phyloP scores from a whole-genome alignment of 1,284 basidiomycete genomes.

The Cutaneotrichosporon cavernicola region DNA sequence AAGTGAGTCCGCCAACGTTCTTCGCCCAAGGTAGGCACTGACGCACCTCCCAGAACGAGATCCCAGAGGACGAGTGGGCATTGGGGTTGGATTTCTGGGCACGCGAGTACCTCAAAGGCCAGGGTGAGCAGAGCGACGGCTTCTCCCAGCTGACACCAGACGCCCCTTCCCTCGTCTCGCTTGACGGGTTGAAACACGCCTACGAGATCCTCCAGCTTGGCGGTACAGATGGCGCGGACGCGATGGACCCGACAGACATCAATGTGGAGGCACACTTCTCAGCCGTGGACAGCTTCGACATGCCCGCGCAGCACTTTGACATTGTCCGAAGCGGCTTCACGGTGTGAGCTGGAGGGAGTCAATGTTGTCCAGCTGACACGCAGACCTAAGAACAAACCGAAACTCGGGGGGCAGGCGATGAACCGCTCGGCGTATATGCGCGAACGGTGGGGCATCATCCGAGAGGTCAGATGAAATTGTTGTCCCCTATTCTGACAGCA shows the following conservation, averaged over 20 bases:
- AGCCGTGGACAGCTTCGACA: constrained; percentile 86
- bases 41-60: constrained; percentile 58
- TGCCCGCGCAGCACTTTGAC: constrained; percentile 90
- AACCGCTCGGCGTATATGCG: constrained; percentile 73
- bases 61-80: constrained; percentile 58
- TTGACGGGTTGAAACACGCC: constrained; percentile 67
- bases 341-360: constrained; percentile 17
- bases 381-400: constrained; percentile 58
- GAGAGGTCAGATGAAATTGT: constrained; percentile 59
- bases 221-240: constrained; percentile 56
- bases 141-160: constrained; percentile 27
- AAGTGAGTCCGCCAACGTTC: constrained; percentile 31
- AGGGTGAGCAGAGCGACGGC: constrained; percentile 60
- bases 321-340: constrained; percentile 59
- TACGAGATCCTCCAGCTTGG: constrained; percentile 77
- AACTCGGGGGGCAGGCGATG: constrained; percentile 73
- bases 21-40: neutral
- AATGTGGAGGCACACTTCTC: constrained; percentile 82
- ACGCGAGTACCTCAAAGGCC: constrained; percentile 86
- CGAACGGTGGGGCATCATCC: constrained; percentile 80
- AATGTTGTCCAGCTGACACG: constrained; percentile 1
- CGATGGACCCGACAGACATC: constrained; percentile 60
- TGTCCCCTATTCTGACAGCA: constrained; percentile 20
- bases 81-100: constrained; percentile 78
- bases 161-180: constrained; percentile 39